phyloP scores from a whole-genome alignment of 805 yeast genomes.

The Saccharomycopsis selenospora region DNA sequence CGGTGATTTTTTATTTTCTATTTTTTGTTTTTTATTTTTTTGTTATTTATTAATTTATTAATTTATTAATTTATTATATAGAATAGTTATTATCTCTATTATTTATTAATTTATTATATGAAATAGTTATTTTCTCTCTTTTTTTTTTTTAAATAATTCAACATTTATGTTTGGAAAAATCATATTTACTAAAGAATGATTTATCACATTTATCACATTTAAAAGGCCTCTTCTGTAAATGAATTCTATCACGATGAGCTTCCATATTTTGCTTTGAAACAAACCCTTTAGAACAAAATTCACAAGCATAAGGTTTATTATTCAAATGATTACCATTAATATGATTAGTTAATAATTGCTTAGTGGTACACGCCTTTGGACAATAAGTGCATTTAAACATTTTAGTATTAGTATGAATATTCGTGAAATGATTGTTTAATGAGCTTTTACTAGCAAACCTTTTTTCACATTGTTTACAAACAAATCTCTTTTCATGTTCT shows the following conservation, averaged over 20 bases:
- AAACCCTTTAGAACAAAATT: constrained; percentile 19
- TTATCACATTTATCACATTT: constrained; percentile 18
- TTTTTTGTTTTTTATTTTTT: too few relatives aligned
- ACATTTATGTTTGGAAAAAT: constrained; percentile 18
- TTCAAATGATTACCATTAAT: constrained; percentile 20
- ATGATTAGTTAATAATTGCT: constrained; percentile 19
- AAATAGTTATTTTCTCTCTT: too few relatives aligned
- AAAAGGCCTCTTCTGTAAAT: constrained; percentile 17
- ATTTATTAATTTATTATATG: too few relatives aligned
- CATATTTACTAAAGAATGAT: constrained; percentile 18
- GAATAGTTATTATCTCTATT: neutral
- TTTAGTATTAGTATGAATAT: constrained; percentile 12
- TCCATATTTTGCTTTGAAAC: constrained; percentile 21
- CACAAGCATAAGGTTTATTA: constrained; percentile 19
- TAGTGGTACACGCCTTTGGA: constrained; percentile 20
- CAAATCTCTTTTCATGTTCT: constrained; percentile 8
- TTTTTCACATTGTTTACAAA: constrained; percentile 16
- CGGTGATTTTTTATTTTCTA: too few relatives aligned
- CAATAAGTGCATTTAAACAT: constrained; percentile 16
- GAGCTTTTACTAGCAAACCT: constrained; percentile 15
- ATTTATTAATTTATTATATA: too few relatives aligned
- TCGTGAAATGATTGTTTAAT: constrained; percentile 15
- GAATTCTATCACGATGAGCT: constrained; percentile 21
- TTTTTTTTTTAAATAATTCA: too few relatives aligned
- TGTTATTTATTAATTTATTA: too few relatives aligned